These are phyloP conservation scores for Melocanna baccifera DNA, from an alignment of 176 grass and related monocot genomes.

Conservation along the genomic window DNA sequence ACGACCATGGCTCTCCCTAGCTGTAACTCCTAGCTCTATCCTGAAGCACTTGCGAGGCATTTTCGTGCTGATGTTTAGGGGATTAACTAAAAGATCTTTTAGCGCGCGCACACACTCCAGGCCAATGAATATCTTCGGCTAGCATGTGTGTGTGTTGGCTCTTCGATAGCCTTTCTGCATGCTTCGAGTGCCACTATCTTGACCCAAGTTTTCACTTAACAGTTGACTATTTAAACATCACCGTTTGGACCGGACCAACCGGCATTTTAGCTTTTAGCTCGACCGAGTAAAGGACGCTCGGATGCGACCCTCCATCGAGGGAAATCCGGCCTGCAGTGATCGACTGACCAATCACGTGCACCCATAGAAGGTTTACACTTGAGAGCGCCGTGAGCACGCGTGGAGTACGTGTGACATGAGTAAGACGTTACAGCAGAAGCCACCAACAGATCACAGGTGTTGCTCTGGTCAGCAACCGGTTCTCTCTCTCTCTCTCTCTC, in stretches of 20 bases:
- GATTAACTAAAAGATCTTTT: not conserved
- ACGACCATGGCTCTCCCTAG: not conserved
- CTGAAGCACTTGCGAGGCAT: not conserved
- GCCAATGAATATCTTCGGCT: not conserved
- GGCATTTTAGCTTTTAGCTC: not conserved
- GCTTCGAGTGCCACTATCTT: slow-evolving; percentile 1
- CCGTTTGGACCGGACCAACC: slow-evolving; percentile 9
- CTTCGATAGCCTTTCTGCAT: not conserved
- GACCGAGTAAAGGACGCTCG: not conserved
- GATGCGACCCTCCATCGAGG: not conserved
- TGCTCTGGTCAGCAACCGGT: not conserved
- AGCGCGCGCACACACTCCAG: not conserved
- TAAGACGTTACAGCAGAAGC: not conserved
- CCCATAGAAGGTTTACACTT: not conserved
- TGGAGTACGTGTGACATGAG: not conserved
- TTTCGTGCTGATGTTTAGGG: not conserved
- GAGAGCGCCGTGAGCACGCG: not conserved
- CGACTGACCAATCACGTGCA: not conserved
- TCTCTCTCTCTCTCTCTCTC: too few species aligned
- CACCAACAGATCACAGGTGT: not conserved
- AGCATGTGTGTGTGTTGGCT: not conserved
- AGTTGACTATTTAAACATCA: slow-evolving; percentile 9
- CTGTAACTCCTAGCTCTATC: not conserved
- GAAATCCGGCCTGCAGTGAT: not conserved
- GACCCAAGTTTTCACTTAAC: not conserved